These are phyloP conservation scores for Adansonia madagascariensis DNA, from an alignment of 441 rosid genomes.

Conservation along the genomic window DNA sequence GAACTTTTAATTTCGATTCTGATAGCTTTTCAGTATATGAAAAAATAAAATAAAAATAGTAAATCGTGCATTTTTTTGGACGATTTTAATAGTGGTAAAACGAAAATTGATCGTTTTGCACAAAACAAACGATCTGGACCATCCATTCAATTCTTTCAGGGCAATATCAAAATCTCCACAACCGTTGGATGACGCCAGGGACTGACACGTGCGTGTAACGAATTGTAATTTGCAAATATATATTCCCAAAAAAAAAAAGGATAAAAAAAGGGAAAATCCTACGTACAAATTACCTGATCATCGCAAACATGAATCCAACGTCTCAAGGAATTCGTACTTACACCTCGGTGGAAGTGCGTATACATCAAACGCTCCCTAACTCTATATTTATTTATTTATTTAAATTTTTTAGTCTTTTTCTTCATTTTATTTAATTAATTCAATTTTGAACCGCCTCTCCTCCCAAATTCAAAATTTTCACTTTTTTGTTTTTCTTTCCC, in stretches of 20 bases:
- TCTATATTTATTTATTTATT: background rate
- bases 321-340: background rate
- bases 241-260: too few relatives aligned
- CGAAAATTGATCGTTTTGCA: background rate
- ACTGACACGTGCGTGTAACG: background rate
- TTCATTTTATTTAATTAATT: background rate
- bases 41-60: too few relatives aligned
- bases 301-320: background rate
- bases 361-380: slow-evolving; percentile 22
- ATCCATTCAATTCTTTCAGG: background rate
- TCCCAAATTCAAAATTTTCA: slow-evolving; percentile 14
- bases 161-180: background rate
- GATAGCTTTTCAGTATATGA: too few relatives aligned
- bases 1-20: too few relatives aligned
- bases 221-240: too few relatives aligned
- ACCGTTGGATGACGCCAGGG: background rate
- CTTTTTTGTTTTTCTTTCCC: background rate
- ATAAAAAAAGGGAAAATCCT: background rate
- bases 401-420: background rate
- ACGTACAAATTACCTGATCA: background rate
- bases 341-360: background rate
- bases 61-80: too few relatives aligned
- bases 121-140: background rate
- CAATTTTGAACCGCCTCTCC: slow-evolving; percentile 22
- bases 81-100: too few relatives aligned